Base-by-base conservation (phyloP, 768 basidiomycete genomes). In the Leccinum boreale region DNA sequence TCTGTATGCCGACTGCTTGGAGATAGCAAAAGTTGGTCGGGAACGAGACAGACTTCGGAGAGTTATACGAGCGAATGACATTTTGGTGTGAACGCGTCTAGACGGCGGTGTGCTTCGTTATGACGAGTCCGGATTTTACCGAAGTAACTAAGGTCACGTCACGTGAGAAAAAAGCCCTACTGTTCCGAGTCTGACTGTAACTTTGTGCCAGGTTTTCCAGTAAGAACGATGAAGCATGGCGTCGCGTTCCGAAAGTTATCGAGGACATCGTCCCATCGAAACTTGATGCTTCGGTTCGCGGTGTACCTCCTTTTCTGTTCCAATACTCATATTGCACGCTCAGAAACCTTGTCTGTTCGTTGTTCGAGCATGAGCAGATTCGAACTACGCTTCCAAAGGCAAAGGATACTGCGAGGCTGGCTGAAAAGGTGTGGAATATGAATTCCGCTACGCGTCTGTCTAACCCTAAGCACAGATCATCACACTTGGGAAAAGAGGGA, bases 331-430 rank as follows among this genome's bases (percentile, higher is more conserved):
- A 3, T 21, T 24, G 17, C 17, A 21, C 45, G 26, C 23, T 24
- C 50, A 96, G 94, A 60, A 98, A 98, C 74, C 77, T 99, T 53
- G 95, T 99, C 60, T 91, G 94, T 24, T 94, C 94, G 5, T 81
- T 98, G 33, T 82, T 99, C 56, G 86, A 98, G 68, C 94, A 98
- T 74, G 93, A 97, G 68, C 90, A 92, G 69, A 93, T 99, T 70
- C 89, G 90, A 72, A 98, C 97, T 6, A 99, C 97, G 0, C 75
- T 98, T 15, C 89, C 96, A 31, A 98, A 98, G 73, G 97, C 97
- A 3, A 88, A 90, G 70, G 94, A 97, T 65, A 78, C 94, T 5
- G 92, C 92, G 14, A 81, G 93, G 63, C 77, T 98, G 53, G 95
- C 94, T 15, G 96, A 99, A 69, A 95, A 96, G 86, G 94, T 88